Evolutionary conservation across 495 filamentous ascomycete genomes (phyloP).

Genomic region (Clavariopsis aquatica): DNA sequence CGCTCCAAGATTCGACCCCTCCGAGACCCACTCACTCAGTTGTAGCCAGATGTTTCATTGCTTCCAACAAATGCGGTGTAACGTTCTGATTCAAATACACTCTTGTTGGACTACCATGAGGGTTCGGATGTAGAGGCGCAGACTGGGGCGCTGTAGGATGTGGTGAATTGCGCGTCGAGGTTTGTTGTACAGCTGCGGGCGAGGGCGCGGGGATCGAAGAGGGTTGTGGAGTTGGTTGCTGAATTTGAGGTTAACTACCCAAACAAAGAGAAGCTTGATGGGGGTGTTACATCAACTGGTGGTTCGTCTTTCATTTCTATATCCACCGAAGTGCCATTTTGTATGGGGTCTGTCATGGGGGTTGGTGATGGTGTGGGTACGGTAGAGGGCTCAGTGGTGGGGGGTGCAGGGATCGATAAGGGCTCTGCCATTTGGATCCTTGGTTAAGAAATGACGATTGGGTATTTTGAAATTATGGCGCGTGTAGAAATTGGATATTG

Average conservation of each 20-base stretch:
- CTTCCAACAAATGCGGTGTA: slow-evolving; percentile 80
- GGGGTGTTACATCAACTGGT: slow-evolving; percentile 10
- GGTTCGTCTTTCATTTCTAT: slow-evolving; percentile 24
- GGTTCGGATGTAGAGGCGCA: slow-evolving; percentile 44
- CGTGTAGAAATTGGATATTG: neutral
- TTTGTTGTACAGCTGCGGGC: slow-evolving; percentile 2
- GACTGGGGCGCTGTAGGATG: slow-evolving; percentile 45
- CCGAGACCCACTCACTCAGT: slow-evolving; percentile 67
- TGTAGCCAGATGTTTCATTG: slow-evolving; percentile 83
- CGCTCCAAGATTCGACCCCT: neutral
- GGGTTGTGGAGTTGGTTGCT: slow-evolving; percentile 11
- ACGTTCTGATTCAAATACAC: slow-evolving; percentile 89
- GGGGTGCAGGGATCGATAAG: slow-evolving; percentile 4
- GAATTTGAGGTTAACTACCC: neutral
- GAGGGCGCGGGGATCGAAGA: neutral
- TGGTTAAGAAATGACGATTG: neutral
- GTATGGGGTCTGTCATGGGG: slow-evolving; percentile 10
- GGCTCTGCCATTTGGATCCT: slow-evolving; percentile 22
- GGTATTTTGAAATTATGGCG: neutral
- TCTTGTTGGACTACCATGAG: slow-evolving; percentile 81
- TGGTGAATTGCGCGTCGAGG: slow-evolving; percentile 30
- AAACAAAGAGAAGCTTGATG: neutral
- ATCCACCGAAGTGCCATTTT: slow-evolving; percentile 24
- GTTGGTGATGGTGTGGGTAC: neutral
- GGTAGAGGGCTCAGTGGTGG: neutral